Percentiles rank a stretch among this genome's conserved stretches.
Evolutionary conservation across 1,284 basidiomycete genomes (phyloP).

Genomic region (Leccinum pachyderme): DNA sequence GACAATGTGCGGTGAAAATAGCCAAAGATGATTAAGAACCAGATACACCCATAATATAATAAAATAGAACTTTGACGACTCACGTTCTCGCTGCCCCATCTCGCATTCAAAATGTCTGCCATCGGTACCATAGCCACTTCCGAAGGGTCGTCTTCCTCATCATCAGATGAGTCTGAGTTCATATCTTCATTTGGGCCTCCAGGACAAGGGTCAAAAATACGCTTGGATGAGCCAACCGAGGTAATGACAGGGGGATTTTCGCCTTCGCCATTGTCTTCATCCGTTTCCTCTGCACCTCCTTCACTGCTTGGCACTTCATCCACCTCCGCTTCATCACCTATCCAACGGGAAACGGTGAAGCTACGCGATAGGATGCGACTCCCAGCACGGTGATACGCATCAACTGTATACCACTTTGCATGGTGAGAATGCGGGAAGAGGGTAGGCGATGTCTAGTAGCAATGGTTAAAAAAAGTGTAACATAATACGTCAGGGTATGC

Average conservation of each 20-base stretch:
- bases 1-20: not conserved
- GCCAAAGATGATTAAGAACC: not conserved
- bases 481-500: not conserved
- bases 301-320: conserved; percentile 23
- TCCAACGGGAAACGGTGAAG: conserved; percentile 74
- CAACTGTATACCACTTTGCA: conserved; percentile 62
- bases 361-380: conserved; percentile 91
- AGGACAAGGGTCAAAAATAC: conserved; percentile 44
- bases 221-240: conserved; percentile 45
- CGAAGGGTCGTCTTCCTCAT: conserved; percentile 62
- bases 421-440: conserved; percentile 60
- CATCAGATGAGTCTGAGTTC: conserved; percentile 55
- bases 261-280: conserved; percentile 25
- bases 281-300: conserved; percentile 31
- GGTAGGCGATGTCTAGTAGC: conserved; percentile 61
- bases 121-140: conserved; percentile 95
- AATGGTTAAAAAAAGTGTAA: not conserved
- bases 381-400: conserved; percentile 87
- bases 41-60: not conserved
- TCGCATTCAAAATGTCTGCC: conserved; percentile 93
- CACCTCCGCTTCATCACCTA: conserved; percentile 29
- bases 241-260: conserved; percentile 19
- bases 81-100: conserved; percentile 85
- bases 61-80: conserved; percentile 19
- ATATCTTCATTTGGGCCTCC: conserved; percentile 28